Evolutionary conservation across 2,329 filamentous ascomycete species (phyloP).

Genomic region (Cercospora sp.): DNA sequence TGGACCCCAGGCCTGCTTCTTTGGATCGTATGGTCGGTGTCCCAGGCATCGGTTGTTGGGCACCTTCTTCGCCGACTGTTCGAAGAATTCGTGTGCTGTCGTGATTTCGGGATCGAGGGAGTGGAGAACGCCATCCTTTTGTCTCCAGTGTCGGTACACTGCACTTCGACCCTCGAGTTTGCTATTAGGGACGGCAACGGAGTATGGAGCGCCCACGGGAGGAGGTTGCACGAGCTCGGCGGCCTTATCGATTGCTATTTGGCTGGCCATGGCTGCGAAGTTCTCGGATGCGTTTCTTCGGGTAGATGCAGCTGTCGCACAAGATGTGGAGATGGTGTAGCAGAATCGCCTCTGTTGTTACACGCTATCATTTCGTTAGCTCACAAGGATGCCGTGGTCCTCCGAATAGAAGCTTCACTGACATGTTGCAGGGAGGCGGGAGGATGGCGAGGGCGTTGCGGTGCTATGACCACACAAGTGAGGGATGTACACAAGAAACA

Average conservation of each 20-base stretch:
- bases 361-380: not conserved
- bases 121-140: conserved; percentile 69
- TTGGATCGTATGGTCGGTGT: conserved; percentile 73
- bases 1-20: conserved; percentile 70
- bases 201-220: conserved; percentile 74
- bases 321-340: not conserved
- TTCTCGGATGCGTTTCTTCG: conserved; percentile 3
- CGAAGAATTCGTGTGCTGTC: conserved; percentile 41
- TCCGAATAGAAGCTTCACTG: not conserved
- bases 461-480: not conserved
- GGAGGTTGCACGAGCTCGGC: conserved; percentile 62
- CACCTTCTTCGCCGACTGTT: conserved; percentile 54
- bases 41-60: conserved; percentile 76
- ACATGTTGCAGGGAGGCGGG: not conserved
- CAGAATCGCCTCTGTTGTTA: not conserved
- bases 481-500: not conserved
- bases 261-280: conserved; percentile 15
- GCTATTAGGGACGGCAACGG: conserved; percentile 73
- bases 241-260: conserved; percentile 35
- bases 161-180: conserved; percentile 70
- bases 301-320: conserved; percentile 15
- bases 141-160: conserved; percentile 82
- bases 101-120: conserved; percentile 65
- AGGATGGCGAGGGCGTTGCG: not conserved
- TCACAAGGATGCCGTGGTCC: not conserved